Evolutionary conservation across 139 green algal genomes (phyloP), one percentile per base, ranked within the genome.

Genomic region (Coelastrella sp.): DNA sequence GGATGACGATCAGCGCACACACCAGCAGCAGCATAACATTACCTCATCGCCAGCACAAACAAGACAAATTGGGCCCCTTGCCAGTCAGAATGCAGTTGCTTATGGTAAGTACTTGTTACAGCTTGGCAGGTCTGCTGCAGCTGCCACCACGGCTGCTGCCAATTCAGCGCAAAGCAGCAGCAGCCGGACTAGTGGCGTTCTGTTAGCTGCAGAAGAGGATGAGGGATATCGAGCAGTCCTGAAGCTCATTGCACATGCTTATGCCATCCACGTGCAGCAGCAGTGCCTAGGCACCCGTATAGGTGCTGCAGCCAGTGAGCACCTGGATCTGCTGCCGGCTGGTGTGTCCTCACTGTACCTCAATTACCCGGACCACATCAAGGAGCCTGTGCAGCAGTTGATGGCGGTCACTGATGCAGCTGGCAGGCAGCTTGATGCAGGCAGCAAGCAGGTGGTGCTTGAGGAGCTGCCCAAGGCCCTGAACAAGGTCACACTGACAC

Each of bases 201-300:
- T 86, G n/a, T 58, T 86, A 7, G 80, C 27, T 20, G 86, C 86
- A 59, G 81, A 91, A 17, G 89, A 89, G 1, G 60, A 58, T 6
- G 79, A 89, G 58, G 24, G 84, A 17, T 68, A 66, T 20, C 19
- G 49, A 91, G 73, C 89, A 68, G 72, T 78, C 58, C 15, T 87
- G 9, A 85, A 80, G 78, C 78, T 91, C 90, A 65, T 70, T 72
- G 88, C 84, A 25, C 68, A 93, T 74, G 88, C 88, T 1, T 92
- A 91, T 19, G 82, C 75, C 6, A 15, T 93, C 11, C 88, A 87
- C 10, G n/a, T 89, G 7, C 73, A 87, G 89, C 91, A 93, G 70
- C 85, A 91, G 27, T 91, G 84, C 89, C 83, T 84, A 22, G 85
- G 89, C 89, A 88, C 61, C 6, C 81, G 91, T 60, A 86, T 93